Percentiles rank a stretch among this genome's conserved stretches.
Evolutionary conservation across 2,329 filamentous ascomycete genomes (phyloP).

Genomic region (Arthrobotrys sphaeroides): DNA sequence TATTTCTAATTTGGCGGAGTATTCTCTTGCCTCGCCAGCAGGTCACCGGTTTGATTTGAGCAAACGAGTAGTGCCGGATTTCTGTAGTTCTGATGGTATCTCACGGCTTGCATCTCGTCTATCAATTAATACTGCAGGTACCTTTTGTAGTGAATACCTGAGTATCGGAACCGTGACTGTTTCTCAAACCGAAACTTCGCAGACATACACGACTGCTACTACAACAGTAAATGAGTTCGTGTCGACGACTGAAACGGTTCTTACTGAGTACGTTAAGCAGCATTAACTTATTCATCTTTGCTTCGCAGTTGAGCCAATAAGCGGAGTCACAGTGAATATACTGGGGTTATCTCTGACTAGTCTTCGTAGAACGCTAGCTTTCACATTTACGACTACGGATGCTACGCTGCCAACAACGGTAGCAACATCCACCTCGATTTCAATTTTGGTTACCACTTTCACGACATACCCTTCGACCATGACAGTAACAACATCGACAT

Average conservation of each 20-base stretch:
- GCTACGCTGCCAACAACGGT: background rate
- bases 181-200: slow-evolving; percentile 1
- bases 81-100: background rate
- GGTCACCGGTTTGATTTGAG: background rate
- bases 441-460: background rate
- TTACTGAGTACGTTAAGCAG: slow-evolving; percentile 10
- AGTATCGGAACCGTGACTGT: background rate
- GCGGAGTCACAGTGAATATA: background rate
- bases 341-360: too few species aligned
- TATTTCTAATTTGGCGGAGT: background rate
- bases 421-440: background rate
- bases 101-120: slow-evolving; percentile 10
- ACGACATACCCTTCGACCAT: background rate
- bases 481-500: background rate
- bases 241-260: background rate
- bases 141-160: slow-evolving; percentile 20
- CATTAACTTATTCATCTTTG: too few species aligned
- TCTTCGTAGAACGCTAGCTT: background rate
- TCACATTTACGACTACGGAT: background rate
- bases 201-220: slow-evolving; percentile 7
- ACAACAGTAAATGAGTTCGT: slow-evolving; percentile 6
- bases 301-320: background rate
- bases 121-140: background rate
- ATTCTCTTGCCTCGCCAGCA: background rate
- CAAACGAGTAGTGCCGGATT: background rate